phyloP scores from a whole-genome alignment of 2,329 filamentous ascomycete species.

The Epichloe typhina region DNA sequence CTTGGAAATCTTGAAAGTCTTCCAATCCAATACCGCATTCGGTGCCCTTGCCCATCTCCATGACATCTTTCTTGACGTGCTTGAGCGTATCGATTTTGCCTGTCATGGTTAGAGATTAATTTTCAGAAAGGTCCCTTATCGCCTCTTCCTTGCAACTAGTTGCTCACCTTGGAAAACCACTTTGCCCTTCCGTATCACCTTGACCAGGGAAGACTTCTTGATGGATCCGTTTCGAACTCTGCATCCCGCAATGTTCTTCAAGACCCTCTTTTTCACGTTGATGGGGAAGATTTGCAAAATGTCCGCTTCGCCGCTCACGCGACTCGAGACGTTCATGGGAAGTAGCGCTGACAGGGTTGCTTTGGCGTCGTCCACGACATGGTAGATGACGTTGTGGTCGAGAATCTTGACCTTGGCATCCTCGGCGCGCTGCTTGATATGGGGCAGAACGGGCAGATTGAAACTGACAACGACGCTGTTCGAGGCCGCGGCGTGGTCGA shows the following conservation, averaged over 20 bases:
- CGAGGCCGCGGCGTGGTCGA: conserved; percentile 73
- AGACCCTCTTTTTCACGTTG: conserved; percentile 57
- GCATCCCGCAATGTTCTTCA: conserved; percentile 71
- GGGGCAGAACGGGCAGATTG: conserved; percentile 56
- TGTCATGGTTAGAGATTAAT: conserved; percentile 21
- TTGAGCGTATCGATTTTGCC: conserved; percentile 72
- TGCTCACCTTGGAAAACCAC: conserved; percentile 68
- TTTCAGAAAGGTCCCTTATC: not conserved
- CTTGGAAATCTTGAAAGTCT: conserved; percentile 61
- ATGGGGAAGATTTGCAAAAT: conserved; percentile 75
- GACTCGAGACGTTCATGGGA: conserved; percentile 49
- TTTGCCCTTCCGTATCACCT: conserved; percentile 58
- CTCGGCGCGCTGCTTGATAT: conserved; percentile 58
- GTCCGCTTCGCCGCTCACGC: conserved; percentile 79
- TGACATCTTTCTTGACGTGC: conserved; percentile 82
- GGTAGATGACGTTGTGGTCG: conserved; percentile 79
- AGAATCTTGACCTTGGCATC: conserved; percentile 61
- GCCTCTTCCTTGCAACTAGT: no score
- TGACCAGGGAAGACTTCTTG: conserved; percentile 47
- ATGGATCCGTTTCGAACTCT: conserved; percentile 74
- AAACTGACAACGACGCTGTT: conserved; percentile 73
- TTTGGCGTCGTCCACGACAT: conserved; percentile 60
- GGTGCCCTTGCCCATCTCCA: conserved; percentile 79
- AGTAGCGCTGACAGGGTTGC: conserved; percentile 56
- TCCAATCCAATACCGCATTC: conserved; percentile 87